Base-by-base conservation (phyloP, 2,329 filamentous ascomycete species). In the Aureobasidium sp. region DNA sequence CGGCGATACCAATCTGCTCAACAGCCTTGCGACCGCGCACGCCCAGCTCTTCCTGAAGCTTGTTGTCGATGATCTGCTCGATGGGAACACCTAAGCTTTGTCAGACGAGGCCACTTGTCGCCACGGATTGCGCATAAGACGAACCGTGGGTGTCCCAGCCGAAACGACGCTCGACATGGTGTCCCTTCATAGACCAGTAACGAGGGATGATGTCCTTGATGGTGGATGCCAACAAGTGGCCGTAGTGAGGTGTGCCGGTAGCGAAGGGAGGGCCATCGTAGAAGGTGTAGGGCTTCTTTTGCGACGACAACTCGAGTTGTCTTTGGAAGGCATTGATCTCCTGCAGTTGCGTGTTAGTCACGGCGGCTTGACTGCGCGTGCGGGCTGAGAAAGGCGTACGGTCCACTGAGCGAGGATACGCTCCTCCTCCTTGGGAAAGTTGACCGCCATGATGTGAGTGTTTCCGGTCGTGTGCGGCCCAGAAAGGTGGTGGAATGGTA, bases 31-130 rank as follows among this genome's bases (percentile, higher is more conserved):
- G 89, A 61, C 91, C 90, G 67, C 89, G 90, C 71, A 96, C 92
- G 44, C 90, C 89, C 66, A 96, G 81, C 76, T 74, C 72, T 60
- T 71, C 70, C 61, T 74, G 72, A 39, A 74, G 66, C 62, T 93
- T 93, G 82, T 97, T 97, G 80, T 97, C 93, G 71, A 97, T 97
- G 77, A 97, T 93, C 74, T 96, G 90, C 78, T 97, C 93, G 68
- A 97, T 94, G 17, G 93, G 93, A 59, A 97, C 82, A 64, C 93
- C 93, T 72, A 97, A 92, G 1, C 91, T 90, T 72, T 97, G 93
- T 93, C 93, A 97, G 60, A 93, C 93, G 68, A 96, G 96, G 63
- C 91, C 84, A 66, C 93, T 85, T 78, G 94, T 77, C 95, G 89
- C 72, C 86, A 89, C 15, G 92, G 24, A 17, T 48, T 19, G 40